These are phyloP conservation scores for Nephelium lappaceum DNA, from an alignment of 345 rosid genomes.

Conservation along the genomic window DNA sequence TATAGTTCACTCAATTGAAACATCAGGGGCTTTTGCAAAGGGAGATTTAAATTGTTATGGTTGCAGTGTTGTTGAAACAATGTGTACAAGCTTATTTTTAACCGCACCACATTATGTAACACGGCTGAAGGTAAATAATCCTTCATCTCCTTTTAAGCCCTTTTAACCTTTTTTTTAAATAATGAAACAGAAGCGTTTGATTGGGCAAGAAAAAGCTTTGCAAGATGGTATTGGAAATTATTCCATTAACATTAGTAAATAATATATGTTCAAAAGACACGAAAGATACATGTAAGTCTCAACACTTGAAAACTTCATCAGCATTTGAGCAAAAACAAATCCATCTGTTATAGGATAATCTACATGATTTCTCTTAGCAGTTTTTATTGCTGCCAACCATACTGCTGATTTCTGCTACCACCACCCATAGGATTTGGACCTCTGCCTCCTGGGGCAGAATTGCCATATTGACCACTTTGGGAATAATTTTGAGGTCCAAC, in stretches of 20 bases:
- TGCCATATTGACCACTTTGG: constrained; percentile 75
- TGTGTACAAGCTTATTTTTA: background rate
- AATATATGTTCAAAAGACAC: background rate
- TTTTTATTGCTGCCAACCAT: constrained; percentile 72
- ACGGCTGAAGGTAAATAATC: background rate
- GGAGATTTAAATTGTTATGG: background rate
- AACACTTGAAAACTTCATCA: background rate
- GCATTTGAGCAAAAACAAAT: background rate
- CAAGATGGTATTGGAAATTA: background rate
- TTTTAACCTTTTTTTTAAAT: background rate
- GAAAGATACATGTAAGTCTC: background rate
- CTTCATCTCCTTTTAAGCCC: background rate
- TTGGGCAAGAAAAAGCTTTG: background rate
- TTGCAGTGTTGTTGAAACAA: background rate
- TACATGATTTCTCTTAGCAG: background rate
- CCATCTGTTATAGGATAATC: background rate
- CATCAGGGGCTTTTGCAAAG: background rate
- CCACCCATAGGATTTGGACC: constrained; percentile 88
- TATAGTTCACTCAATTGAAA: background rate
- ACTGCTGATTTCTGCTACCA: constrained; percentile 84
- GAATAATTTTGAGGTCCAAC: constrained; percentile 78
- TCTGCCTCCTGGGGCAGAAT: constrained; percentile 76
- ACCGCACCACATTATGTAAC: background rate
- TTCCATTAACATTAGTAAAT: background rate
- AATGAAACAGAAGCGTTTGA: background rate